Evolutionary conservation across 179 eudicot genomes (phyloP).

Genomic region (Nepenthes alata): DNA sequence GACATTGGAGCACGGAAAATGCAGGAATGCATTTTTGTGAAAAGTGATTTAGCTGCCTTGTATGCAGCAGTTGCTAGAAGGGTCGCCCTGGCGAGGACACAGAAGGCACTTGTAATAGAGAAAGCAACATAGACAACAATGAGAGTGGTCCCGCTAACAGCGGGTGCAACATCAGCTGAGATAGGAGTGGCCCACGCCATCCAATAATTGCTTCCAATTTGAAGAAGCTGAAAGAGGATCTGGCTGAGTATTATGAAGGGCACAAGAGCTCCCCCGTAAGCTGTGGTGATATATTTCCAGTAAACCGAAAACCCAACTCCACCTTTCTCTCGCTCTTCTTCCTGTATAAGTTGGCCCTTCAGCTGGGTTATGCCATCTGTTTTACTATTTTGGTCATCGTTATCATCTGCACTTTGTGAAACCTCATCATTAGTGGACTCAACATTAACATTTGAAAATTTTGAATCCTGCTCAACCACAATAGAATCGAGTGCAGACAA

Average conservation of each 20-base stretch:
- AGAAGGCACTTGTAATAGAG: slow-evolving; percentile 61
- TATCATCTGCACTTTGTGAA: slow-evolving; percentile 13
- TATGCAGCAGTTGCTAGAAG: slow-evolving; percentile 32
- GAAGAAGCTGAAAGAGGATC: slow-evolving; percentile 43
- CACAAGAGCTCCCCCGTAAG: slow-evolving; percentile 68
- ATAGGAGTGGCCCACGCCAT: slow-evolving; percentile 95
- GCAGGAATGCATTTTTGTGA: slow-evolving; percentile 49
- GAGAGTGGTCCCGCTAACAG: slow-evolving; percentile 38
- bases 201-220: slow-evolving; percentile 79
- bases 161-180: slow-evolving; percentile 38
- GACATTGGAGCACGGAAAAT: slow-evolving; percentile 77
- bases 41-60: slow-evolving; percentile 48
- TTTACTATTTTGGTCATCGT: slow-evolving; percentile 16
- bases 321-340: slow-evolving; percentile 93
- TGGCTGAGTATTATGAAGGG: slow-evolving; percentile 44
- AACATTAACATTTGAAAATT: neutral
- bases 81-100: slow-evolving; percentile 47
- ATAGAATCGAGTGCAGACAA: slow-evolving; percentile 44
- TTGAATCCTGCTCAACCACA: slow-evolving; percentile 6
- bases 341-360: slow-evolving; percentile 65
- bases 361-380: slow-evolving; percentile 23
- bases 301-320: slow-evolving; percentile 62
- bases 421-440: slow-evolving; percentile 8
- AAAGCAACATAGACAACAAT: slow-evolving; percentile 56
- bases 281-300: slow-evolving; percentile 74